phyloP scores from a whole-genome alignment of 176 grass and related monocot species.

The Tuctoria greenei region DNA sequence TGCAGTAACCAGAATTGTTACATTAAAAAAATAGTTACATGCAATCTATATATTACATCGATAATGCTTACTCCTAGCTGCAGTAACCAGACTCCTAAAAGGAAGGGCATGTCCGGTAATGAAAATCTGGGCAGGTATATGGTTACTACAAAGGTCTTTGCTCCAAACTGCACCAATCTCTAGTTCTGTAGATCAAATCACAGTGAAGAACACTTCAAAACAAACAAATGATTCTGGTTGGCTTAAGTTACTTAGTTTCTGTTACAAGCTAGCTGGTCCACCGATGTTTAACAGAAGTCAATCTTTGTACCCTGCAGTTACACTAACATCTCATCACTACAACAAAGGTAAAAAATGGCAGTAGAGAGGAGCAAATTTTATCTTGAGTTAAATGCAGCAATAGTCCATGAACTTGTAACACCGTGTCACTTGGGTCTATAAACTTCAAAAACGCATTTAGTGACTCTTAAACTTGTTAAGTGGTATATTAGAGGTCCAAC shows the following conservation, averaged over 20 bases:
- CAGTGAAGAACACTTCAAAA: slow-evolving; percentile 1
- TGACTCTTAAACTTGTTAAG: too few species aligned
- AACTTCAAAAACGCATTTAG: too few species aligned
- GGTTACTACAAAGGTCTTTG: slow-evolving; percentile 99
- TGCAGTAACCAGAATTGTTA: too few species aligned
- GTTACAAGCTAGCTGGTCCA: slow-evolving; percentile 89
- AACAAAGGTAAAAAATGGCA: not conserved
- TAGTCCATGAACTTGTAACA: too few species aligned
- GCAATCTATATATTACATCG: too few species aligned
- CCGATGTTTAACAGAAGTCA: slow-evolving; percentile 85
- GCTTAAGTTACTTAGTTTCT: slow-evolving; percentile 60
- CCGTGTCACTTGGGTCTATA: too few species aligned
- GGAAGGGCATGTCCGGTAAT: not conserved
- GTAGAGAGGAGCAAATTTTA: not conserved
- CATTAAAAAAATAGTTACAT: too few species aligned
- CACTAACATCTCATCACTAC: slow-evolving; percentile 19
- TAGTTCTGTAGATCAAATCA: slow-evolving; percentile 23
- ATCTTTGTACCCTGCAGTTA: slow-evolving; percentile 90
- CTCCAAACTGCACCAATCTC: slow-evolving; percentile 84
- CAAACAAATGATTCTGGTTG: not conserved
- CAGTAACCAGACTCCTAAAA: too few species aligned
- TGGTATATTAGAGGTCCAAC: too few species aligned
- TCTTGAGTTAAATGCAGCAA: too few species aligned
- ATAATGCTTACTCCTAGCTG: too few species aligned
- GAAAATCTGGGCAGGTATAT: slow-evolving; percentile 16